Evolutionary conservation across 768 basidiomycete species (phyloP).

Genomic region (Tricholomella constricta): DNA sequence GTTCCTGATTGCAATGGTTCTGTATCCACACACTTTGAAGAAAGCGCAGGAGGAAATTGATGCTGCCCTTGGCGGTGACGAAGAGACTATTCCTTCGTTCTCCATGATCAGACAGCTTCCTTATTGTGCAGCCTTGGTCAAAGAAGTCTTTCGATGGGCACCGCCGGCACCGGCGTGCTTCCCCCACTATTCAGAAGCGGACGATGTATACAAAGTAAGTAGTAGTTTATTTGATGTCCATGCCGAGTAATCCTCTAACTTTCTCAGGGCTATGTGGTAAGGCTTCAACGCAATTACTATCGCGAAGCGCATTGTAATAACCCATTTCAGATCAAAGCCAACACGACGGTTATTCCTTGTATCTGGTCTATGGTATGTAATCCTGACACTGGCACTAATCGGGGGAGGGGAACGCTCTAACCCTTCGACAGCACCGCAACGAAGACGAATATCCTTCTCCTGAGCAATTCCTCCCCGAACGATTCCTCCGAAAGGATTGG

Average conservation of each 20-base stretch:
- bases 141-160: conserved; percentile 7
- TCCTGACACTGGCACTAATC: too few species aligned
- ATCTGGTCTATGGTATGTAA: conserved; percentile 5
- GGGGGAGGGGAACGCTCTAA: too few species aligned
- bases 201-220: conserved; percentile 7
- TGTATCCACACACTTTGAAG: conserved; percentile 8
- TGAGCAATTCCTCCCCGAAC: background rate
- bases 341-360: conserved; percentile 4
- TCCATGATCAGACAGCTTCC: conserved; percentile 1
- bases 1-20: conserved; percentile 14
- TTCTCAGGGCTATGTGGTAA: conserved; percentile 1
- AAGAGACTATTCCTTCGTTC: background rate
- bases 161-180: conserved; percentile 2
- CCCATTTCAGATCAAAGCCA: conserved; percentile 3
- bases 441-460: conserved; percentile 1
- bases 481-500: background rate
- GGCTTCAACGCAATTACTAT: background rate
- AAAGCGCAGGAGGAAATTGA: conserved; percentile 9
- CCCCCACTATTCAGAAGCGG: conserved; percentile 7
- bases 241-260: too few species aligned
- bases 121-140: conserved; percentile 2
- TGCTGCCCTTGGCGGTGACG: background rate
- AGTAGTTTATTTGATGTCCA: too few species aligned
- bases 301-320: background rate
- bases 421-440: conserved; percentile 1